phyloP scores from a whole-genome alignment of 179 eudicot species.

The Vitellaria paradoxa region DNA sequence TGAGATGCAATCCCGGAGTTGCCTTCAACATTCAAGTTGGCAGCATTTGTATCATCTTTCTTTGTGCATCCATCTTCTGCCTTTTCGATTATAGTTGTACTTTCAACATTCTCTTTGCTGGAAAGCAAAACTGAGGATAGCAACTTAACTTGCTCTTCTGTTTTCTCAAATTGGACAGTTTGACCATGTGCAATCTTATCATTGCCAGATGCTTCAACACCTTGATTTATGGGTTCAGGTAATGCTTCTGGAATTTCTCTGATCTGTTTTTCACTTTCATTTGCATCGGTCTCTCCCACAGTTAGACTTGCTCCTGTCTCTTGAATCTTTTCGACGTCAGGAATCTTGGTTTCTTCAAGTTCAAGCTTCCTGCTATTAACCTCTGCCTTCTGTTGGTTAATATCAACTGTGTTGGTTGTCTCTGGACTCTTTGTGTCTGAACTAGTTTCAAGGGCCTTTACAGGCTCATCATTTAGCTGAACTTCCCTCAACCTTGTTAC shows the following conservation, averaged over 20 bases:
- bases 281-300: not conserved
- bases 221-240: constrained; percentile 6
- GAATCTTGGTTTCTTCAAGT: constrained; percentile 2
- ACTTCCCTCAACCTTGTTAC: not conserved
- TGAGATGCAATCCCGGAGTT: constrained; percentile 1
- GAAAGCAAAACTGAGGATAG: constrained; percentile 8
- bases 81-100: not conserved
- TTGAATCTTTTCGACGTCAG: constrained; percentile 7
- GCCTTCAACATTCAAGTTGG: constrained; percentile 8
- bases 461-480: constrained; percentile 1
- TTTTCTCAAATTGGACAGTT: not conserved
- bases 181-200: not conserved
- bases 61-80: constrained; percentile 12
- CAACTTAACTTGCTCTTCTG: constrained; percentile 5
- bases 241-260: not conserved
- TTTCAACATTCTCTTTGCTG: constrained; percentile 7
- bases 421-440: not conserved
- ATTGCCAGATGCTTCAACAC: not conserved
- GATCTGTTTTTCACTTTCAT: not conserved
- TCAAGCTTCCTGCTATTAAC: constrained; percentile 1
- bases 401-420: not conserved
- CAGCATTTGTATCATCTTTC: not conserved
- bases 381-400: not conserved
- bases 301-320: not conserved
- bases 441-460: not conserved